Base-by-base conservation (phyloP, 805 yeast species). In the Kazachstania martiniae region DNA sequence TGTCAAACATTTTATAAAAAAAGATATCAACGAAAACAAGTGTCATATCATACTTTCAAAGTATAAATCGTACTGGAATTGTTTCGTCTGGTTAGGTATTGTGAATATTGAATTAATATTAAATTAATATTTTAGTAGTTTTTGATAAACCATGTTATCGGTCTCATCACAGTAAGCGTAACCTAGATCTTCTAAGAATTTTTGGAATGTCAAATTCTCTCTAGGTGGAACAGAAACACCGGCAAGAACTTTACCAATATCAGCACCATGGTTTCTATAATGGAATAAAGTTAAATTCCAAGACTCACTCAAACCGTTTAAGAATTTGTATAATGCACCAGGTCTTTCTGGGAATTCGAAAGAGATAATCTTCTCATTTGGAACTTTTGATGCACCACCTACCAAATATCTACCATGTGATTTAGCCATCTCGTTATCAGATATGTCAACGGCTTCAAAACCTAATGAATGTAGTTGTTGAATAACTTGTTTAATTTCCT, bases 331-430 rank as follows among this genome's bases (percentile, higher is more conserved):
- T 49, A 91, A 66, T 1, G 98, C 96, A 29, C 95, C 94, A 2
- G 98, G 97, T 50, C 91, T 77, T 53, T 91, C 99, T 10, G 99
- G 99, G 66, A 91, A 93, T 58, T 86, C 95, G 49, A 91, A 91
- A 30, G 80, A 70, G 45, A 76, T 72, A 22, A 91, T 59, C 46
- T 78, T 75, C 59, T 91, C 99, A 42, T 83, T 68, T 18, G 72
- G 67, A 13, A 82, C 74, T 15, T 66, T 59, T 0, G 87, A 73
- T 38, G 80, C 76, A 37, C 98, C 98, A 37, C 99, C 99, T 16
- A 91, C 94, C 42, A 91, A 65, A 56, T 91, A 93, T 56, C 99
- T 72, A 24, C 96, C 96, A 52, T 91, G 99, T 23, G 86, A 72
- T 59, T 91, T 91, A 27, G 98, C 98, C 65, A 91, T 70, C 54